phyloP scores from a whole-genome alignment of 495 filamentous ascomycete genomes.

The Podospora anserina region DNA sequence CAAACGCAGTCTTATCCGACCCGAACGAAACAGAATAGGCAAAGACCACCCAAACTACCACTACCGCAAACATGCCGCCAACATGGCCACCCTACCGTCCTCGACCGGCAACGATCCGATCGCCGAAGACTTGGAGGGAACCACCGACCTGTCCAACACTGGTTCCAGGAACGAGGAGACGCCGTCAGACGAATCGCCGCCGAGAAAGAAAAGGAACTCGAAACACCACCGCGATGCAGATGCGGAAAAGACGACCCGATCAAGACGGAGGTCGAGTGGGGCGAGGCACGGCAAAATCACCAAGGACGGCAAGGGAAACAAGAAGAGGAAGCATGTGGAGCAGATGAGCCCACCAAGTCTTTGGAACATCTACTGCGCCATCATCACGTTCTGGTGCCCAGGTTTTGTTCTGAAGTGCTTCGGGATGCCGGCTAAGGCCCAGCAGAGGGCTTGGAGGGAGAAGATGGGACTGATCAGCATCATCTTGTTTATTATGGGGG shows the following conservation, averaged over 20 bases:
- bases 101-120: constrained; percentile 89
- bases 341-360: constrained; percentile 74
- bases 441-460: constrained; percentile 94
- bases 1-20: constrained; percentile 81
- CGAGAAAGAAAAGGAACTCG: constrained; percentile 26
- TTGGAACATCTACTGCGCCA: constrained; percentile 92
- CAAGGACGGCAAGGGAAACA: constrained; percentile 56
- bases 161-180: constrained; percentile 39
- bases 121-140: constrained; percentile 61
- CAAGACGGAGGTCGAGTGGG: constrained; percentile 33
- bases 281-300: constrained; percentile 45
- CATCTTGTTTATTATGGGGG: constrained; percentile 79
- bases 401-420: constrained; percentile 79
- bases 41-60: constrained; percentile 88
- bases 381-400: constrained; percentile 93
- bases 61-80: constrained; percentile 85
- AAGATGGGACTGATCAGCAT: constrained; percentile 97
- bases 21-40: constrained; percentile 79
- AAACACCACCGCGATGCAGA: constrained; percentile 27
- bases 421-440: constrained; percentile 81
- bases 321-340: constrained; percentile 50
- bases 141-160: constrained; percentile 42
- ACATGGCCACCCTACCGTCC: constrained; percentile 84
- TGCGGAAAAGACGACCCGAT: constrained; percentile 37
- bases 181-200: constrained; percentile 39